Conservation (phyloP, 768 basidiomycete species). For the Trametes sanguinea region DNA sequence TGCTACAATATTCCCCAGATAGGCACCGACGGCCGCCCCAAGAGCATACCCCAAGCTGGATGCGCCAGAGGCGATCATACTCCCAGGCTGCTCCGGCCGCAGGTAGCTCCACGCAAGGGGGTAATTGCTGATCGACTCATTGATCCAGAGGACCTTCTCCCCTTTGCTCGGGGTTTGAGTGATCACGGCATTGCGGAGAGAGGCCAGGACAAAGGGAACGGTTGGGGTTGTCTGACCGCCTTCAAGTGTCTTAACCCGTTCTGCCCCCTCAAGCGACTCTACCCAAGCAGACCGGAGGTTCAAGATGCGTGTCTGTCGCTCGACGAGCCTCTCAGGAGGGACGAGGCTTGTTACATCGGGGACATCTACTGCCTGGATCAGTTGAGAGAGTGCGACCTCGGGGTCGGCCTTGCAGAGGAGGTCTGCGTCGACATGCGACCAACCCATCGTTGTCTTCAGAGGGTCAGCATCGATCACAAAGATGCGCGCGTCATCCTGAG, state of each 20-base stretch:
- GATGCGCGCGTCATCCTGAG: constrained; percentile 46
- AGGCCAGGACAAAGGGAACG: constrained; percentile 40
- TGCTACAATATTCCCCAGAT: constrained; percentile 42
- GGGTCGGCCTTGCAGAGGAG: constrained; percentile 60
- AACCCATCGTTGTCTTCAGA: constrained; percentile 51
- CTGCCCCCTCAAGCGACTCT: constrained; percentile 22
- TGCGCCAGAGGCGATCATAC: constrained; percentile 58
- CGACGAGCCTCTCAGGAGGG: constrained; percentile 1
- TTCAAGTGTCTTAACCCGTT: constrained; percentile 7
- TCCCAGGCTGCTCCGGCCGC: constrained; percentile 51
- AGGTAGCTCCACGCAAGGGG: constrained; percentile 58
- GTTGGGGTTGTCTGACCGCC: constrained; percentile 14
- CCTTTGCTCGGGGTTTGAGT: constrained; percentile 41
- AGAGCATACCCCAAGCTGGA: constrained; percentile 70
- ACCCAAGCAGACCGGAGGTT: constrained; percentile 25
- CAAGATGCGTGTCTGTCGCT: constrained; percentile 9
- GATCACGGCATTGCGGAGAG: constrained; percentile 46
- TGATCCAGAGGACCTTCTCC: constrained; percentile 49
- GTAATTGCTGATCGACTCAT: constrained; percentile 66
- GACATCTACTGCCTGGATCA: constrained; percentile 41
- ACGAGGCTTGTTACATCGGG: background rate
- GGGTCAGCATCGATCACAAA: constrained; percentile 69
- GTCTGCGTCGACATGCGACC: constrained; percentile 56
- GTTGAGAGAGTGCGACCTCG: constrained; percentile 50
- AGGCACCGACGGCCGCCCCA: constrained; percentile 63